Base-by-base conservation (phyloP, 495 filamentous ascomycete species). In the Penicillium cataractarum region DNA sequence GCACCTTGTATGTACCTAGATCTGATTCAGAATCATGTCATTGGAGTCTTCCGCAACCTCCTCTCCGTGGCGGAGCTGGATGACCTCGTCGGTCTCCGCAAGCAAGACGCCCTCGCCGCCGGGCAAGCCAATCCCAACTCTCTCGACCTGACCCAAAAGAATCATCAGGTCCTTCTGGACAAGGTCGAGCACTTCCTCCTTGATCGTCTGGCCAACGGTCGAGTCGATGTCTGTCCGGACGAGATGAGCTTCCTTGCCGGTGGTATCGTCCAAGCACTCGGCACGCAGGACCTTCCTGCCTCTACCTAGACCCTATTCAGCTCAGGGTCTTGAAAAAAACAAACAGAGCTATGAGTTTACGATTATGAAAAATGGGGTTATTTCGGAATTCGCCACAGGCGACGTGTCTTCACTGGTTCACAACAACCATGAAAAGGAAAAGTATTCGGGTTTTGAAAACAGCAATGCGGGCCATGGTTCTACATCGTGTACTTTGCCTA, bases 241-340 rank as follows among this genome's bases (percentile, higher is more conserved):
- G 79, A 82, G 57, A 54, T 80, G 52, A 74, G 77, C 57, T 80
- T 82, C 53, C 77, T 82, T 54, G 78, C 79, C 10, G 76, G 76
- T 15, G 76, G 78, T 12, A 62, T 82, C 39, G 71, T 65, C 10
- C 76, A 76, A 48, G 78, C 76, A 0, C 69, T 82, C 24, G 74
- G 74, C 29, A 73, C 71, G 44, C 68, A 73, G 62, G 65, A 70
- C n/a, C 44, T 65, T 40, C 63, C 63, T 31, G 51, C 67, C 44
- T 51, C 49, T 26, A 44, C 32, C 9, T 63, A 51, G 60, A 35
- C 21, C 29, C 48, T 26, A 9, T 24, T 24, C 31, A 33, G 54
- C 46, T 37, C 31, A 21, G 31, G 15, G 44, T 26, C 44, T 27
- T 29, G 7, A n/a, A 17, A 21, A 21, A 22, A 54, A n/a, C 21